Evolutionary conservation across 371 early-diverging fungal genomes (phyloP).

Genomic region (Haplosporangium sp.): DNA sequence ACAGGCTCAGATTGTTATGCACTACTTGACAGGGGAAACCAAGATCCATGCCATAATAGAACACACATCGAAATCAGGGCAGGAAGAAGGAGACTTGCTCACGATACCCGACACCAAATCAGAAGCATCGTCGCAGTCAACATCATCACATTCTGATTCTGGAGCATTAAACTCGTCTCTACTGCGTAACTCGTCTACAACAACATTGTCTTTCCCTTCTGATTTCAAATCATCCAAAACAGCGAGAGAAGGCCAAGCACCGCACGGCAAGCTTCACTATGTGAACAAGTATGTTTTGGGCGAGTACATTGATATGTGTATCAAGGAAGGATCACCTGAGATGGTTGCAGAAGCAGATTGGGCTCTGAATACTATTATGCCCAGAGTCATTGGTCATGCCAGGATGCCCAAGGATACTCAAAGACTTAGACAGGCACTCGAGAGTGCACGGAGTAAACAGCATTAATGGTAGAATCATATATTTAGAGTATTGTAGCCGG

Average conservation of each 20-base stretch:
- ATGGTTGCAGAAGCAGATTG: constrained; percentile 42
- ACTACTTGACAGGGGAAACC: constrained; percentile 35
- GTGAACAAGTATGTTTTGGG: constrained; percentile 54
- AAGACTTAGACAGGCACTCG: constrained; percentile 37
- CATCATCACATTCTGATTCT: constrained; percentile 8
- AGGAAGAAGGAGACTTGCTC: background rate
- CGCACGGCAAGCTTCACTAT: constrained; percentile 20
- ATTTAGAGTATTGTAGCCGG: no score
- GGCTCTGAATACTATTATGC: constrained; percentile 39
- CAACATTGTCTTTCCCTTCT: background rate
- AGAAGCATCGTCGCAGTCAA: constrained; percentile 1
- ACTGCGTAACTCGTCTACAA: background rate
- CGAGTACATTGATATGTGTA: constrained; percentile 50
- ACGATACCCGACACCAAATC: constrained; percentile 1
- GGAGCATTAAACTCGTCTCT: background rate
- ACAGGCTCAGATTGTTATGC: constrained; percentile 37
- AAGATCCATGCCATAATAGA: background rate
- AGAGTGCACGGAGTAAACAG: constrained; percentile 17
- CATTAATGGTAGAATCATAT: background rate
- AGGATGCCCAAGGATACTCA: constrained; percentile 30
- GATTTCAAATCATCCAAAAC: background rate
- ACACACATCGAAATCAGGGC: no score
- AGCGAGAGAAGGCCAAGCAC: background rate
- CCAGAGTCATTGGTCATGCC: constrained; percentile 32
- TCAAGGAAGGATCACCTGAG: constrained; percentile 43